phyloP scores from a whole-genome alignment of 1,284 basidiomycete genomes.

The Abortiporus biennis region DNA sequence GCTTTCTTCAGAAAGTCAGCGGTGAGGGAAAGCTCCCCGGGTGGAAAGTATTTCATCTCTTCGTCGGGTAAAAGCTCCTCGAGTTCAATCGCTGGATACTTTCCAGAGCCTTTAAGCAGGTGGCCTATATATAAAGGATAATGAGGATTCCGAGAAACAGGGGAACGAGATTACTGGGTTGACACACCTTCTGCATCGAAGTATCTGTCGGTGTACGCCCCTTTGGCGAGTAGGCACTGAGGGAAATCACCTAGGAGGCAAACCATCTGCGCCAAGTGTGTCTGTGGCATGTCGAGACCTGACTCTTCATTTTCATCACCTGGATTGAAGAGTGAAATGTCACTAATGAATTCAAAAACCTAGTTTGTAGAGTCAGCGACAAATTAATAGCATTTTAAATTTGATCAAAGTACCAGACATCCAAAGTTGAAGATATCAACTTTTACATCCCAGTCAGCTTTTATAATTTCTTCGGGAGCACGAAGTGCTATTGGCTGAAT shows the following conservation, averaged over 20 bases:
- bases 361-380: neutral
- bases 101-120: too few species aligned
- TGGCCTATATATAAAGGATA: too few species aligned
- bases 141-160: too few species aligned
- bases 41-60: too few species aligned
- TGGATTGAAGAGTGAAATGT: neutral
- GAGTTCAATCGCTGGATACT: too few species aligned
- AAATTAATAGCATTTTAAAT: neutral
- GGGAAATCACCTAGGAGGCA: neutral
- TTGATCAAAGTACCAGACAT: conserved; percentile 24
- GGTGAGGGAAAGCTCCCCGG: conserved; percentile 1
- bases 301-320: neutral
- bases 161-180: too few species aligned
- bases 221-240: neutral
- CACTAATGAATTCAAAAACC: neutral
- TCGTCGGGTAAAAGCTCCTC: too few species aligned
- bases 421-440: conserved; percentile 35
- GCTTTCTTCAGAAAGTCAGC: conserved; percentile 8
- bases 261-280: neutral
- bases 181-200: neutral
- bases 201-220: neutral
- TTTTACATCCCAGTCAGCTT: conserved; percentile 22
- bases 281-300: too few species aligned
- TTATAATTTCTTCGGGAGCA: conserved; percentile 31
- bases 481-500: conserved; percentile 27